Percentiles rank a stretch among this genome's conserved stretches.
Conservation (phyloP, 371 early-diverging fungal species). For the Mucor lusitanicus region DNA sequence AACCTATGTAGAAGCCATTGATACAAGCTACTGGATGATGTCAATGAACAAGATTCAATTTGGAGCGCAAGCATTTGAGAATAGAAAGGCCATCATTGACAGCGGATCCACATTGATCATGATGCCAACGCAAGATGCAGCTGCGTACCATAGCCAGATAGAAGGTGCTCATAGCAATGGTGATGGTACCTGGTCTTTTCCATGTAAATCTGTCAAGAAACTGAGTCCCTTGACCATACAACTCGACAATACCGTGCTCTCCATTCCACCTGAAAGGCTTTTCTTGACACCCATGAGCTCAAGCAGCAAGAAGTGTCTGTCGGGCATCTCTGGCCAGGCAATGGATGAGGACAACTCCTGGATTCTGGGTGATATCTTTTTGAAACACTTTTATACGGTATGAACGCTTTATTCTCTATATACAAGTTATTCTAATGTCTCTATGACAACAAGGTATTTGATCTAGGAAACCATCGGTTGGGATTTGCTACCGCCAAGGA, state of each 20-base stretch:
- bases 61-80: constrained; percentile 27
- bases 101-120: constrained; percentile 75
- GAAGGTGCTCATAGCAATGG: constrained; percentile 63
- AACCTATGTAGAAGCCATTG: constrained; percentile 65
- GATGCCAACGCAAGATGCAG: constrained; percentile 66
- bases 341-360: constrained; percentile 44
- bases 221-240: constrained; percentile 49
- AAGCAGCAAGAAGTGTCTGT: constrained; percentile 58
- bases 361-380: constrained; percentile 82
- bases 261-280: constrained; percentile 58
- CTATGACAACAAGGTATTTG: constrained; percentile 47
- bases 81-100: constrained; percentile 56
- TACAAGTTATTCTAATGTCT: background rate
- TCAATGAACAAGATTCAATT: constrained; percentile 53
- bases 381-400: constrained; percentile 77
- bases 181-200: constrained; percentile 53
- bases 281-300: constrained; percentile 52
- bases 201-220: constrained; percentile 48
- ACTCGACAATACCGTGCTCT: constrained; percentile 51
- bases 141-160: constrained; percentile 62
- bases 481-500: constrained; percentile 61
- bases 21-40: constrained; percentile 83
- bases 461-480: constrained; percentile 66
- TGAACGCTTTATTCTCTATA: constrained; percentile 1
- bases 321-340: constrained; percentile 61